These are phyloP conservation scores for Yarrowia phangngaensis DNA, from an alignment of 805 yeast genomes.

Conservation along the genomic window DNA sequence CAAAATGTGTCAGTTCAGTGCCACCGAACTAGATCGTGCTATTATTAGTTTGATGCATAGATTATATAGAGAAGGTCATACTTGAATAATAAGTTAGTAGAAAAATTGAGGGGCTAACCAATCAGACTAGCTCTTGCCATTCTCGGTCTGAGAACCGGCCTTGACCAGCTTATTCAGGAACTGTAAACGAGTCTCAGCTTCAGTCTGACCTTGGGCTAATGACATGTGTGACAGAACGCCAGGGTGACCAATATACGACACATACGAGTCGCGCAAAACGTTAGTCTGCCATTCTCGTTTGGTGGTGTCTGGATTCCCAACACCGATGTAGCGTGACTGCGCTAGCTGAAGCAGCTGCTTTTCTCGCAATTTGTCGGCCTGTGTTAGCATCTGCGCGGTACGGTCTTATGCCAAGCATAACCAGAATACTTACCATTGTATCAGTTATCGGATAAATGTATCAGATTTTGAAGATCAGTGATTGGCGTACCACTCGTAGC, in stretches of 20 bases:
- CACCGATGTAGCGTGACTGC: slow-evolving; percentile 62
- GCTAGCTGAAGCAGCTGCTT: slow-evolving; percentile 53
- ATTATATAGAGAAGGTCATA: too few relatives aligned
- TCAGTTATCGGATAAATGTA: too few relatives aligned
- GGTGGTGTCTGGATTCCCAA: slow-evolving; percentile 71
- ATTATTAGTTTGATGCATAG: too few relatives aligned
- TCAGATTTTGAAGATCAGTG: too few relatives aligned
- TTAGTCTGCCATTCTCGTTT: slow-evolving; percentile 66
- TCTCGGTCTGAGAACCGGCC: background rate
- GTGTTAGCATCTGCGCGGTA: slow-evolving; percentile 24
- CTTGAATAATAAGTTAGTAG: too few relatives aligned
- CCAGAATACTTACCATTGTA: background rate
- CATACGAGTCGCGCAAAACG: slow-evolving; percentile 61
- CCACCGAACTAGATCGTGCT: slow-evolving; percentile 43
- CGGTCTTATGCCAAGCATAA: background rate
- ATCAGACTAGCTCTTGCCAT: too few relatives aligned
- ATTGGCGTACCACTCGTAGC: too few relatives aligned
- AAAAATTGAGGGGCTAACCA: too few relatives aligned
- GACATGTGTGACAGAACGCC: slow-evolving; percentile 16
- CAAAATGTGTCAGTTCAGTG: slow-evolving; percentile 34
- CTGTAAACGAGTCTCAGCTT: slow-evolving; percentile 6
- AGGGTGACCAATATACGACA: slow-evolving; percentile 49
- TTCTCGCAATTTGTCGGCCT: slow-evolving; percentile 65
- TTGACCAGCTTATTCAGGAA: slow-evolving; percentile 13
- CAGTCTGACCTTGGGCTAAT: slow-evolving; percentile 5